These are phyloP conservation scores for Rhodotorula toruloides DNA, from an alignment of 768 basidiomycete species.

Conservation along the genomic window DNA sequence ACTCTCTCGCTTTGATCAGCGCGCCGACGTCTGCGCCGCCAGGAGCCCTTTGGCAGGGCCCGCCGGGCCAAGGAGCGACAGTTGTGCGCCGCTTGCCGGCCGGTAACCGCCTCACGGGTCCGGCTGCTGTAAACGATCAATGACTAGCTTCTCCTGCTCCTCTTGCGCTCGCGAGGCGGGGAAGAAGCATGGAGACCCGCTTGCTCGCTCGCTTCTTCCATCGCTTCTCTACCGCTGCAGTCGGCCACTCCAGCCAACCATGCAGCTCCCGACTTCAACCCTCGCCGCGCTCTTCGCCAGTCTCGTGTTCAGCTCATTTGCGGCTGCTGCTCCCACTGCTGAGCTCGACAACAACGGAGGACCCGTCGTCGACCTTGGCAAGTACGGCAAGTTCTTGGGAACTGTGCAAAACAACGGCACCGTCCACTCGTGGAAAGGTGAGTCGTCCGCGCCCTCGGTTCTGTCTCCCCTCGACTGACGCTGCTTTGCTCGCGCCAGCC, in stretches of 20 bases:
- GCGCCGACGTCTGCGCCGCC: no score
- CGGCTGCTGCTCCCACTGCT: neutral
- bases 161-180: no score
- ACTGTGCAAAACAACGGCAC: conserved; percentile 30
- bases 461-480: no score
- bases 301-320: neutral
- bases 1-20: no score
- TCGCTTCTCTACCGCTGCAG: neutral
- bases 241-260: neutral
- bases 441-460: neutral
- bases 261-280: neutral
- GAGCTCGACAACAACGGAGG: neutral
- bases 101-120: no score
- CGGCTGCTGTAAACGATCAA: no score
- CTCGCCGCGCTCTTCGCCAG: neutral
- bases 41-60: no score
- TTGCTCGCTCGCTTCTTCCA: no score
- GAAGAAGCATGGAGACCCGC: no score
- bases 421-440: conserved; percentile 19
- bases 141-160: no score
- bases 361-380: conserved; percentile 23
- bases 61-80: no score
- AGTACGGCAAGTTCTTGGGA: conserved; percentile 12
- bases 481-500: neutral
- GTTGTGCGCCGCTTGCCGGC: no score